These are phyloP conservation scores for Neocatenulostroma microsporum DNA, from an alignment of 2,329 filamentous ascomycete genomes.

Conservation along the genomic window DNA sequence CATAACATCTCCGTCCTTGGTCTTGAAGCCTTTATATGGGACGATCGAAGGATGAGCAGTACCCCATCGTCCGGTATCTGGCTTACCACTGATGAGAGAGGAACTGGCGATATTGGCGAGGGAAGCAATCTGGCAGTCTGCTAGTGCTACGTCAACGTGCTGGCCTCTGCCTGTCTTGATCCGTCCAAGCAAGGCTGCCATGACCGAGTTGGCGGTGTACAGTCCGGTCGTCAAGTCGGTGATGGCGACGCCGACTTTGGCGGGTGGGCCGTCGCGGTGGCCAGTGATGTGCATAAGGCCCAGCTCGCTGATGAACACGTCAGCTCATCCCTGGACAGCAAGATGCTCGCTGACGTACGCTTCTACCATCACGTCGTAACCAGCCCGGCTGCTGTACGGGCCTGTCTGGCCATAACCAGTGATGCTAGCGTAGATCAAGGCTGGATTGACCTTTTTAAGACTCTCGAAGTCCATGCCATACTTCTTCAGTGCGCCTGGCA, in stretches of 20 bases:
- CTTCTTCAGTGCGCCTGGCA: constrained; percentile 81
- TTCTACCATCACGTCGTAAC: constrained; percentile 99
- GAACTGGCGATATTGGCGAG: constrained; percentile 94
- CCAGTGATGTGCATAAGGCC: constrained; percentile 99
- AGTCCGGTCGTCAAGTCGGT: constrained; percentile 92
- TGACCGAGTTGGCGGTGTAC: constrained; percentile 91
- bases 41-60: constrained; percentile 98
- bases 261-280: constrained; percentile 74
- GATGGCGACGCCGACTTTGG: constrained; percentile 95
- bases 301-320: constrained; percentile 54
- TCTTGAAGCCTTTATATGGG: constrained; percentile 77
- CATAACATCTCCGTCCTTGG: constrained; percentile 55
- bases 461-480: constrained; percentile 85
- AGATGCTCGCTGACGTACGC: constrained; percentile 41
- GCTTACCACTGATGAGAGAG: constrained; percentile 76
- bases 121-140: constrained; percentile 91
- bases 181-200: constrained; percentile 80
- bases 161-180: constrained; percentile 71
- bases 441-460: constrained; percentile 71
- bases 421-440: constrained; percentile 87
- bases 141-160: constrained; percentile 83
- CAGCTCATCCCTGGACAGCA: neutral
- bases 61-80: constrained; percentile 85
- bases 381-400: constrained; percentile 76
- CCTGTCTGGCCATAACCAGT: constrained; percentile 96